phyloP scores from a whole-genome alignment of 495 filamentous ascomycete species.

The Peziza echinospora region DNA sequence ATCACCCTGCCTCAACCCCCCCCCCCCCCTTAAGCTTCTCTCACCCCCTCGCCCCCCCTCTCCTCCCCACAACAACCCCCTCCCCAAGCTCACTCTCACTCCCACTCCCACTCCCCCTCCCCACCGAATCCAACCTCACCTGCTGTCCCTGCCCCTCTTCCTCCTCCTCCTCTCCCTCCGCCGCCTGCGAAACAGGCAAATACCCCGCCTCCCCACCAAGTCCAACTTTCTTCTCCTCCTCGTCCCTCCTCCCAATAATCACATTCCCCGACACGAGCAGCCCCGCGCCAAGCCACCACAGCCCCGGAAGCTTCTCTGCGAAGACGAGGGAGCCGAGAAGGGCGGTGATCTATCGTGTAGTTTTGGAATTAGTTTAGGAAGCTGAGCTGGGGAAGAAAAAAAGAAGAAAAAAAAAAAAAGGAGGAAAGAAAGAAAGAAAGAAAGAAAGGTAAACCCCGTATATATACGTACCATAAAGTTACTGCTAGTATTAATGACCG shows the following conservation, averaged over 20 bases:
- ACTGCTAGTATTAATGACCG: constrained; percentile 74
- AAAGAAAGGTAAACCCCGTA: not conserved
- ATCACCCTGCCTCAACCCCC: too few relatives aligned
- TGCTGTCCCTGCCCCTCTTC: not conserved
- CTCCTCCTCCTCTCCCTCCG: not conserved
- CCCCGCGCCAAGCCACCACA: constrained; percentile 78
- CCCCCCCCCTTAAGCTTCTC: not conserved
- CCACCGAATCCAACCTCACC: constrained; percentile 4
- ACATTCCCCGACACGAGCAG: constrained; percentile 79
- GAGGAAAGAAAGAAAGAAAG: too few relatives aligned
- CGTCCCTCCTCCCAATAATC: constrained; percentile 65
- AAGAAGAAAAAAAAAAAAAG: too few relatives aligned
- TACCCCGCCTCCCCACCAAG: constrained; percentile 6
- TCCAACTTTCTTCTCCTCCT: constrained; percentile 16
- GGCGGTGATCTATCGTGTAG: constrained; percentile 46
- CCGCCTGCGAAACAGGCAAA: constrained; percentile 6
- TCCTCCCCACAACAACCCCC: too few relatives aligned
- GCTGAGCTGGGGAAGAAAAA: too few relatives aligned
- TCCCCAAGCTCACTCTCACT: not conserved
- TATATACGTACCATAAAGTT: constrained; percentile 50
- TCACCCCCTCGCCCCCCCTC: not conserved
- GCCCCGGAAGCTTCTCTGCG: constrained; percentile 41
- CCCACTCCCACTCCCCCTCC: constrained; percentile 5
- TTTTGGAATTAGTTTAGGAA: too few relatives aligned
- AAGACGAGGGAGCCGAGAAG: constrained; percentile 61